Conservation (phyloP, 768 basidiomycete genomes). For the Amanita brunnescens region DNA sequence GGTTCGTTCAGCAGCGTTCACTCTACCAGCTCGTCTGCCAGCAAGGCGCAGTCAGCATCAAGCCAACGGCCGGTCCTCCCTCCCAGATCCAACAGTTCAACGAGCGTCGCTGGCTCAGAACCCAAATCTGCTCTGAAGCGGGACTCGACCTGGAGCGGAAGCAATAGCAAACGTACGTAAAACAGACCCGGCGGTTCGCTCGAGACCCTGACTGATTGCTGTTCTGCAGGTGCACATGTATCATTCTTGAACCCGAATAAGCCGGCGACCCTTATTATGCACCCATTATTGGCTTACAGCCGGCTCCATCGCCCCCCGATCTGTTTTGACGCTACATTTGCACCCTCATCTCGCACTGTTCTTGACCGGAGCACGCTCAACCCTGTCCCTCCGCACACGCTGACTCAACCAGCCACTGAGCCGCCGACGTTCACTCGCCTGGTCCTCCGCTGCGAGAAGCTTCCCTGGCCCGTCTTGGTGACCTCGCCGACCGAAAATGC, state of each 20-base stretch:
- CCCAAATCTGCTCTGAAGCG: slow-evolving; percentile 39
- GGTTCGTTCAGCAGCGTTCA: slow-evolving; percentile 33
- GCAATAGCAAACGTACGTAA: slow-evolving; percentile 30
- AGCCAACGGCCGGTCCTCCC: slow-evolving; percentile 24
- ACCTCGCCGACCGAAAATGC: slow-evolving; percentile 11
- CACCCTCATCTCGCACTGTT: slow-evolving; percentile 50
- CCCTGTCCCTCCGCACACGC: slow-evolving; percentile 46
- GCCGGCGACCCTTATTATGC: slow-evolving; percentile 42
- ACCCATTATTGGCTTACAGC: slow-evolving; percentile 52
- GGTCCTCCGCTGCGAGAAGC: slow-evolving; percentile 44
- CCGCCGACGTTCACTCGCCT: slow-evolving; percentile 40
- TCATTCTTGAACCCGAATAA: slow-evolving; percentile 27
- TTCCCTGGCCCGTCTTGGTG: slow-evolving; percentile 56
- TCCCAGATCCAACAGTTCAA: slow-evolving; percentile 28
- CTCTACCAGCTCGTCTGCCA: slow-evolving; percentile 41
- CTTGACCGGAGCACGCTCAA: slow-evolving; percentile 45
- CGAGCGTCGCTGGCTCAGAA: slow-evolving; percentile 20
- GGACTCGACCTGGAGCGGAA: slow-evolving; percentile 34
- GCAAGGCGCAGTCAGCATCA: slow-evolving; percentile 17
- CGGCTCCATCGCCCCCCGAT: slow-evolving; percentile 52
- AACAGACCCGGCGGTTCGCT: not conserved
- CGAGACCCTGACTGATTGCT: not conserved
- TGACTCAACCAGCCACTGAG: slow-evolving; percentile 57
- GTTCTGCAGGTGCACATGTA: slow-evolving; percentile 22
- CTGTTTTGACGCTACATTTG: slow-evolving; percentile 47